Evolutionary conservation across 129 eudicot genomes (phyloP), one percentile per base, ranked within the genome.

Genomic region (Escallonia herrerae): DNA sequence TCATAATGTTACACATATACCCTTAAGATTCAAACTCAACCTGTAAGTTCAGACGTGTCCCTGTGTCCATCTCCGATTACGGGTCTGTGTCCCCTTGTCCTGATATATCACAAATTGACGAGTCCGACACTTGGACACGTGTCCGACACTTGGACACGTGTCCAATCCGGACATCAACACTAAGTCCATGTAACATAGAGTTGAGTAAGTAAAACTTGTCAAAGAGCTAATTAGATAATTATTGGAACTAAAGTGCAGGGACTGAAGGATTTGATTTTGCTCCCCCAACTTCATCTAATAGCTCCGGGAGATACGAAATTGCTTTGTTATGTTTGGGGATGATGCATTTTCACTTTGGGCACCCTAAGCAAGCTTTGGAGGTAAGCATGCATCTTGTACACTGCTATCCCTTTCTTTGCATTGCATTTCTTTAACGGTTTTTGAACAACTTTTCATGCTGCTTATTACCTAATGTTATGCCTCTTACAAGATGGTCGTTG

Each of bases 271-370:
- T 78, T 55, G 99, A 94, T 74, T 63, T 73, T 74, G 82, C 76
- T 62, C 80, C 96, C 56, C 64, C 95, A 59, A 65, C 65, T 7
- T 73, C 84, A 43, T 63, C 82, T 72, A 80, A 62, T 62, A 76
- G 71, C 73, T 66, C 68, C 7, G 99, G 97, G 68, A 86, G 96
- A 89, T 89, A 89, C 74, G 99, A 94, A 77, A 79, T 81, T 74
- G 99, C 99, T 66, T 75, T 94, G 67, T 64, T 94, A 69, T 86
- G 97, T 78, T 74, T 84, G 38, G 99, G 99, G 71, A 89, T 94
- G 93, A 82, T 86, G 83, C 99, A 94, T 81, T 84, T 89, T 80
- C 97, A 94, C 65, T 81, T 94, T 74, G 99, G 99, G 60, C 95
- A 94, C 74, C 99, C 99, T 58, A 84, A 83, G 69, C 77, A 83